Conservation (phyloP, 768 basidiomycete species). For the Lactarius quietus region DNA sequence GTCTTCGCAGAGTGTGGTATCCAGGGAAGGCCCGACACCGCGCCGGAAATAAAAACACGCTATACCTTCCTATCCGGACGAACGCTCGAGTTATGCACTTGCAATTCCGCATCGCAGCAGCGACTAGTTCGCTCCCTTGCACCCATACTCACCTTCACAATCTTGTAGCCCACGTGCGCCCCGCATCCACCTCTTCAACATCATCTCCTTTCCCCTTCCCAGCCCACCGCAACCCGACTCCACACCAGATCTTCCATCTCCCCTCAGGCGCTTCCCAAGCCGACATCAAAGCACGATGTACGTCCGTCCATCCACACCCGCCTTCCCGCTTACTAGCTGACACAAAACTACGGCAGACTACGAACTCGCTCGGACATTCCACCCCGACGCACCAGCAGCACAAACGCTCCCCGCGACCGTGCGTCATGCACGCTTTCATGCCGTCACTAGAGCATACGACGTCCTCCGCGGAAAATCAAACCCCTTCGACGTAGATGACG, state of each 20-base stretch:
- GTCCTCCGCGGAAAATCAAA: conserved; percentile 40
- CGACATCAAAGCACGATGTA: conserved; percentile 68
- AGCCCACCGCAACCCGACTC: conserved; percentile 48
- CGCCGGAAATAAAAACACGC: no score
- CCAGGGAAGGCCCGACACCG: no score
- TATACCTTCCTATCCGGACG: no score
- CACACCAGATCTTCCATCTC: conserved; percentile 73
- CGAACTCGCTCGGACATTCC: conserved; percentile 67
- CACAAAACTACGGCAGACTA: conserved; percentile 48
- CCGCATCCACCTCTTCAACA: conserved; percentile 24
- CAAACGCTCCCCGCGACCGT: conserved; percentile 40
- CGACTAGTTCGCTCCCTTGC: background rate
- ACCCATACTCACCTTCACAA: background rate
- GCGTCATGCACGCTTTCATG: conserved; percentile 60
- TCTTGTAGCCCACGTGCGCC: background rate
- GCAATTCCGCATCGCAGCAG: background rate
- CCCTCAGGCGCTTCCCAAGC: conserved; percentile 48
- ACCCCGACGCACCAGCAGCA: conserved; percentile 59
- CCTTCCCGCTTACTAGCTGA: background rate
- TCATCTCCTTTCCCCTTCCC: conserved; percentile 48
- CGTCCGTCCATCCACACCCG: conserved; percentile 30
- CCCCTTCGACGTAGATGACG: conserved; percentile 24
- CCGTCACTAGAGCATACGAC: conserved; percentile 64
- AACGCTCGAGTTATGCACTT: conserved; percentile 12
- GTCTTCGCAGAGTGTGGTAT: no score